Evolutionary conservation across 2,329 filamentous ascomycete genomes (phyloP).

Genomic region (Bipolaris bicolor): DNA sequence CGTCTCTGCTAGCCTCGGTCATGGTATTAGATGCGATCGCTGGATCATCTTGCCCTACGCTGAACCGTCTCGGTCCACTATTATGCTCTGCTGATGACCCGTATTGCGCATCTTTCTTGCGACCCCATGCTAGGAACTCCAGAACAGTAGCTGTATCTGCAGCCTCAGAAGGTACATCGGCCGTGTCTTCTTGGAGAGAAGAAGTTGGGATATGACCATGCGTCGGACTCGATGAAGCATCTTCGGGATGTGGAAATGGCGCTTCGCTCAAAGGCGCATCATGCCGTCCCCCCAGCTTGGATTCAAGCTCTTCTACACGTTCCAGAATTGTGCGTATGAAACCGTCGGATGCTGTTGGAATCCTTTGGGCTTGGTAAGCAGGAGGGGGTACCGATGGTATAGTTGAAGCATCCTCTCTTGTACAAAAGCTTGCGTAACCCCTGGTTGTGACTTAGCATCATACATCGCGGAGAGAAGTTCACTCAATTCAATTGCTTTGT

Average conservation of each 20-base stretch:
- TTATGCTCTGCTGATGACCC: slow-evolving; percentile 21
- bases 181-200: background rate
- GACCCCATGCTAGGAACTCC: slow-evolving; percentile 58
- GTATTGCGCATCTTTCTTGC: slow-evolving; percentile 49
- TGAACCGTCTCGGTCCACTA: slow-evolving; percentile 12
- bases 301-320: slow-evolving; percentile 37
- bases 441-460: slow-evolving; percentile 4
- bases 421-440: slow-evolving; percentile 23
- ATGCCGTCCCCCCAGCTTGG: slow-evolving; percentile 13
- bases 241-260: background rate
- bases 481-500: background rate
- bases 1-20: slow-evolving; percentile 12
- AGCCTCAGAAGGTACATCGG: background rate
- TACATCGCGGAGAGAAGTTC: no score
- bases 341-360: slow-evolving; percentile 1
- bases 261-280: background rate
- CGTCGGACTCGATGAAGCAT: slow-evolving; percentile 17
- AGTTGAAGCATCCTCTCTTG: slow-evolving; percentile 13
- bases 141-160: slow-evolving; percentile 55
- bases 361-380: background rate
- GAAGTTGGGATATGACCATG: slow-evolving; percentile 4
- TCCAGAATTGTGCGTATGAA: slow-evolving; percentile 29
- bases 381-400: background rate
- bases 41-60: slow-evolving; percentile 1
- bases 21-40: background rate